Evolutionary conservation across 805 yeast species (phyloP).

Genomic region (Brettanomyces naardenensis): DNA sequence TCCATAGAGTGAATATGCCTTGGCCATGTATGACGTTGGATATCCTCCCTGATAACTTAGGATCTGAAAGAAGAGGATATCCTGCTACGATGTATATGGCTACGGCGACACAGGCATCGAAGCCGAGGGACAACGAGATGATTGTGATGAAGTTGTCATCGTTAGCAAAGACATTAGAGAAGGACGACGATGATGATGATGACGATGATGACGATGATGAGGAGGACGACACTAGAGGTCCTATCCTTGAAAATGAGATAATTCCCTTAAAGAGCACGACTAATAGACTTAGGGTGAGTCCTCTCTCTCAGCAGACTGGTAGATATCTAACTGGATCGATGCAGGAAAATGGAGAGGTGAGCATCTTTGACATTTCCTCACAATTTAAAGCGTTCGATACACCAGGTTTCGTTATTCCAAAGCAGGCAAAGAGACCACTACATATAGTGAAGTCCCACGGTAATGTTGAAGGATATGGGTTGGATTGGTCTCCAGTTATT

Average conservation of each 20-base stretch:
- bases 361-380: constrained; percentile 71
- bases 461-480: constrained; percentile 93
- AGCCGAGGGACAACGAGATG: constrained; percentile 81
- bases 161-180: constrained; percentile 78
- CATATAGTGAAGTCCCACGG: constrained; percentile 84
- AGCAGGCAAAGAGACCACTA: constrained; percentile 66
- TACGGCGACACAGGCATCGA: constrained; percentile 90
- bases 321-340: constrained; percentile 83
- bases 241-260: constrained; percentile 80
- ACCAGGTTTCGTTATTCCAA: constrained; percentile 80
- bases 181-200: constrained; percentile 70
- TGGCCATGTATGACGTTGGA: constrained; percentile 97
- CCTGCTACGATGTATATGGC: constrained; percentile 84
- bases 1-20: constrained; percentile 86
- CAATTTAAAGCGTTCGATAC: constrained; percentile 79
- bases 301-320: constrained; percentile 63
- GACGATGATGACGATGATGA: constrained; percentile 69
- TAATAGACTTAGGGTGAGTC: constrained; percentile 80
- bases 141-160: constrained; percentile 77
- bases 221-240: constrained; percentile 61
- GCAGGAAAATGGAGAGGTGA: constrained; percentile 86
- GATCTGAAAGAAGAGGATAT: constrained; percentile 79
- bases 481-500: constrained; percentile 91
- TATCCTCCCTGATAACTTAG: constrained; percentile 77
- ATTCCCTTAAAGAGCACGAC: constrained; percentile 76